These are phyloP conservation scores for Hypoxylon subgilvum DNA, from an alignment of 495 filamentous ascomycete genomes.

Conservation along the genomic window DNA sequence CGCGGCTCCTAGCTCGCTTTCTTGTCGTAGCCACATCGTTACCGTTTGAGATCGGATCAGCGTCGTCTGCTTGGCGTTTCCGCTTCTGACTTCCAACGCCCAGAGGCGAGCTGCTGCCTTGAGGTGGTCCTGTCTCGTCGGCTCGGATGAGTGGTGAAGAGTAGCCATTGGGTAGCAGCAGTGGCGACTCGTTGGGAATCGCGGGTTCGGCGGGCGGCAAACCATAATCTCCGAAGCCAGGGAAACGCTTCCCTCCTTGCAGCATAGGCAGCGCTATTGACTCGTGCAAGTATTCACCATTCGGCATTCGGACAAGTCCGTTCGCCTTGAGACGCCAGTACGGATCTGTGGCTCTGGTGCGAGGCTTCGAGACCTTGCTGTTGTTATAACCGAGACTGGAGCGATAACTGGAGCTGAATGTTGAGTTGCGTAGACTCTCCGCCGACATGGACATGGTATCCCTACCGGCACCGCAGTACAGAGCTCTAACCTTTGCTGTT, in stretches of 20 bases:
- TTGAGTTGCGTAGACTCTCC: conserved; percentile 38
- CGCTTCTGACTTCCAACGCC: conserved; percentile 27
- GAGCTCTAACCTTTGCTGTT: conserved; percentile 36
- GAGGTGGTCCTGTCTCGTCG: not conserved
- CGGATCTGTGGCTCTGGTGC: conserved; percentile 31
- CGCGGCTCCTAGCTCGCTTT: conserved; percentile 33
- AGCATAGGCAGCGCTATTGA: conserved; percentile 44
- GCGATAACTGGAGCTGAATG: conserved; percentile 42
- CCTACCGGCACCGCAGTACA: conserved; percentile 18
- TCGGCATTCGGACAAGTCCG: conserved; percentile 51
- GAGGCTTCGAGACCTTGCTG: conserved; percentile 35
- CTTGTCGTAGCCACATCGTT: conserved; percentile 5
- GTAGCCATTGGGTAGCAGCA: not conserved
- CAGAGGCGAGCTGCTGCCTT: conserved; percentile 18
- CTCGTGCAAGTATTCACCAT: conserved; percentile 52
- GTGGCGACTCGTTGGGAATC: conserved; percentile 27
- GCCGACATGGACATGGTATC: conserved; percentile 38
- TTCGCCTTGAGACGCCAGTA: conserved; percentile 52
- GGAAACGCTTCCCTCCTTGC: conserved; percentile 36
- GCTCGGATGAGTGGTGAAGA: conserved; percentile 4
- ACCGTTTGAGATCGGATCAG: conserved; percentile 20
- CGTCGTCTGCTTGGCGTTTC: conserved; percentile 29
- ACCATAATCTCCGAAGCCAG: conserved; percentile 38
- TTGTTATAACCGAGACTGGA: conserved; percentile 38
- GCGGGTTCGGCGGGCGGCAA: conserved; percentile 24